A percentile compares a stretch with the other conserved stretches of the same genome.
Conservation (phyloP, 257 asterid species). For the Ilex aquifolium region DNA sequence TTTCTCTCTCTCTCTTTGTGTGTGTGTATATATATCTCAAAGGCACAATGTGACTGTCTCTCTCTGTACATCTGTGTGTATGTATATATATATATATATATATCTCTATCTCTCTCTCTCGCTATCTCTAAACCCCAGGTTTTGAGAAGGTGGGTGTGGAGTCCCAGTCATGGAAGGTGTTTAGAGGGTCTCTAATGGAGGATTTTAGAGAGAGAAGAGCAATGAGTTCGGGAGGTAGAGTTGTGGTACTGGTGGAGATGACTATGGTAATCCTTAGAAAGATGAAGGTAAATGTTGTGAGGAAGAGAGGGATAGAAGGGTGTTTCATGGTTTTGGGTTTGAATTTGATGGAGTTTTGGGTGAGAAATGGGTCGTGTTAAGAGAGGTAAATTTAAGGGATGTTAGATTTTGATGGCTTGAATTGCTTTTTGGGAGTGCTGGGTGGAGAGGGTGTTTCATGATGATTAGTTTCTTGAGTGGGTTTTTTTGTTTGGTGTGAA, state of each 20-base stretch:
- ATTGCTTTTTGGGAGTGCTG: conserved; percentile 75
- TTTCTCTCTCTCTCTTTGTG: too few species aligned
- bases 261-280: conserved; percentile 12
- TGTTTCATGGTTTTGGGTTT: conserved; percentile 40
- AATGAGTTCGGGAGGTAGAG: conserved; percentile 40
- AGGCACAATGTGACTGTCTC: too few species aligned
- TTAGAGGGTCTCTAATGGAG: conserved; percentile 55
- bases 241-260: conserved; percentile 12
- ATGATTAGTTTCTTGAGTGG: conserved; percentile 60
- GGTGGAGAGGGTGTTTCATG: conserved; percentile 44
- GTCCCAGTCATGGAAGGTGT: conserved; percentile 64
- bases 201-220: conserved; percentile 63
- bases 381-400: conserved; percentile 55
- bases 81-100: too few species aligned
- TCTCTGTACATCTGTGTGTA: too few species aligned
- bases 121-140: conserved; percentile 23
- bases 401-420: conserved; percentile 42
- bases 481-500: conserved; percentile 40
- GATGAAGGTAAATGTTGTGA: conserved; percentile 1
- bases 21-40: too few species aligned
- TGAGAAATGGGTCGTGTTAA: conserved; percentile 25
- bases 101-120: too few species aligned
- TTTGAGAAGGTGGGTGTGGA: conserved; percentile 27
- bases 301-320: conserved; percentile 18
- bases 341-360: conserved; percentile 11